These are phyloP conservation scores for Whalleya microplaca DNA, from an alignment of 2,329 filamentous ascomycete genomes.

Conservation along the genomic window DNA sequence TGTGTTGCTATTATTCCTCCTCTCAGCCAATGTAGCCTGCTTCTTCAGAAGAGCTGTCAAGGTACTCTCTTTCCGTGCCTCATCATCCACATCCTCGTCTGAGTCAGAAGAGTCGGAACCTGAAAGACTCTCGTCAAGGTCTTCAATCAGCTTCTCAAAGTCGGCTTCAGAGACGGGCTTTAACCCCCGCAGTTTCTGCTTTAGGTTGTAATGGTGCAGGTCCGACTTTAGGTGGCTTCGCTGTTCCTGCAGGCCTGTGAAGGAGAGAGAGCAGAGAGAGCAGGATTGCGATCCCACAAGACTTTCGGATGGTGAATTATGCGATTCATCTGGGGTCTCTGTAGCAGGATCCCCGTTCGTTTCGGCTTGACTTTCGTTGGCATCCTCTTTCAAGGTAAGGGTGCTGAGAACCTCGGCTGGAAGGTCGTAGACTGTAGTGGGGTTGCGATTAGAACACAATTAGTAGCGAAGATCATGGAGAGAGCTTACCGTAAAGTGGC, in stretches of 20 bases:
- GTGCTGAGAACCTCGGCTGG: constrained; percentile 73
- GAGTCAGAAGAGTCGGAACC: constrained; percentile 78
- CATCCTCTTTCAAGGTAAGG: constrained; percentile 61
- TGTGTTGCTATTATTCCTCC: constrained; percentile 42
- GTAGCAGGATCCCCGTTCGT: constrained; percentile 30
- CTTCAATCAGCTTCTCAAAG: constrained; percentile 83
- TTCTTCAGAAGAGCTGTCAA: constrained; percentile 79
- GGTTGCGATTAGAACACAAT: not conserved
- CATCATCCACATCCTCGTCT: constrained; percentile 65
- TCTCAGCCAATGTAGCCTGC: constrained; percentile 73
- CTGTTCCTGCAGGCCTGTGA: constrained; percentile 77
- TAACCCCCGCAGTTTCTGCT: constrained; percentile 80
- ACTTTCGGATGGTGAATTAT: constrained; percentile 39
- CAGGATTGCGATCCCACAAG: constrained; percentile 73
- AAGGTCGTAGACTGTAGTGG: constrained; percentile 74
- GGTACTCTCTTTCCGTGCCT: constrained; percentile 63
- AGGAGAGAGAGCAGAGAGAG: constrained; percentile 75
- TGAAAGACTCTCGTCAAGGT: constrained; percentile 89
- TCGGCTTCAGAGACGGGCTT: constrained; percentile 76
- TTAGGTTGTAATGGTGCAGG: constrained; percentile 91
- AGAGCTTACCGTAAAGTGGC: constrained; percentile 54
- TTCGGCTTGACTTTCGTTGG: constrained; percentile 37
- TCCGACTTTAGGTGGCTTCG: constrained; percentile 87
- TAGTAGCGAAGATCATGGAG: not conserved
- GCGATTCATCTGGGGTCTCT: constrained; percentile 30